Percentiles rank a stretch among this genome's conserved stretches.
These are phyloP conservation scores for Verticillium nonalfalfae DNA, from an alignment of 2,329 filamentous ascomycete genomes.

Conservation along the genomic window DNA sequence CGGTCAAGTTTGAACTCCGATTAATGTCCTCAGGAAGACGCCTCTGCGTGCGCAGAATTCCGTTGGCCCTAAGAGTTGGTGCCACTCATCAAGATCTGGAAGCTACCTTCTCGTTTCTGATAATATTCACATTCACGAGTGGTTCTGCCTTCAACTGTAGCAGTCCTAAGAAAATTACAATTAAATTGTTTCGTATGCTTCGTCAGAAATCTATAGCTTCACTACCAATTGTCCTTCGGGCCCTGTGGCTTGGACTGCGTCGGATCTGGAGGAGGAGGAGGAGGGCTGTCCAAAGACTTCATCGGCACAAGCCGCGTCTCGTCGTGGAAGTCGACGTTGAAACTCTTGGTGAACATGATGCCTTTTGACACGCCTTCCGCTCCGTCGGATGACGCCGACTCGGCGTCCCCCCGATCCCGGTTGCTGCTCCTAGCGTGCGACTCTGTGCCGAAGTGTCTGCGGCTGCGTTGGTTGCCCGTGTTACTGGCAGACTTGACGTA, in stretches of 20 bases:
- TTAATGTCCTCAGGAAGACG: too few species aligned
- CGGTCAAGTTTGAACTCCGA: too few species aligned
- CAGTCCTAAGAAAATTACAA: not conserved
- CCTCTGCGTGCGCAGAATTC: too few species aligned
- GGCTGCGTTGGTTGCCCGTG: conserved; percentile 2
- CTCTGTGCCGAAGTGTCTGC: not conserved
- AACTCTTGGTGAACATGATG: conserved; percentile 27
- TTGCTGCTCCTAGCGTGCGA: conserved; percentile 11
- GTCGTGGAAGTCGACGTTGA: conserved; percentile 16
- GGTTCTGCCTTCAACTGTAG: too few species aligned
- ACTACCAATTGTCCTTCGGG: not conserved
- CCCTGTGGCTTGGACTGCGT: not conserved
- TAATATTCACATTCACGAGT: too few species aligned
- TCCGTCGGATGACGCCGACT: conserved; percentile 25
- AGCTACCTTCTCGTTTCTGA: too few species aligned
- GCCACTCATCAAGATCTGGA: too few species aligned
- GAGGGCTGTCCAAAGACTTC: not conserved
- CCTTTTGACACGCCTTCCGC: conserved; percentile 32
- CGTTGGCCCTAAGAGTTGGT: too few species aligned
- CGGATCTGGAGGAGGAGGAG: not conserved
- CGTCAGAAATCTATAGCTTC: not conserved
- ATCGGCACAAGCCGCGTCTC: not conserved
- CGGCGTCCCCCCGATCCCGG: not conserved
- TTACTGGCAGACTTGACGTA: conserved; percentile 4
- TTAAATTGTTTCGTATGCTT: not conserved